These are phyloP conservation scores for Paraleonurus japonicus DNA, from an alignment of 257 asterid species.

Conservation along the genomic window DNA sequence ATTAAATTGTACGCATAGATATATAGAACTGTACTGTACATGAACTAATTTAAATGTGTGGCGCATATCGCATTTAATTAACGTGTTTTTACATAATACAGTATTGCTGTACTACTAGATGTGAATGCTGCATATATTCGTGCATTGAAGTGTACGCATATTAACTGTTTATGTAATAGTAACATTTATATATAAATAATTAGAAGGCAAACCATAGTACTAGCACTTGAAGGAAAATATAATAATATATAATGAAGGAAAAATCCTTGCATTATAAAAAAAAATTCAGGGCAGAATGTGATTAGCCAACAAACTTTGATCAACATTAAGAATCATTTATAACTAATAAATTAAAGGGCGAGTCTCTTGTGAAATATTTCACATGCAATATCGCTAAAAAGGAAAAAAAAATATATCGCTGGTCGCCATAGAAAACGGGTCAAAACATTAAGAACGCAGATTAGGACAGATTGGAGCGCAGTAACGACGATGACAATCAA, in stretches of 20 bases:
- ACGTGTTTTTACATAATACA: background rate
- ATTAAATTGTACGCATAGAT: background rate
- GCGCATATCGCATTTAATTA: background rate
- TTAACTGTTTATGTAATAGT: background rate
- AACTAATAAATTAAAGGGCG: background rate
- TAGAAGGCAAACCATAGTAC: background rate
- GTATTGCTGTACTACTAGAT: background rate
- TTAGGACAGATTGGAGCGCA: too few species aligned
- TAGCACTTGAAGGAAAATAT: background rate
- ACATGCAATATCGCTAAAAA: too few species aligned
- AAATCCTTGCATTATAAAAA: background rate
- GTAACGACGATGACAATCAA: too few species aligned
- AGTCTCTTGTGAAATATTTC: too few species aligned
- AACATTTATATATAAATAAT: too few species aligned
- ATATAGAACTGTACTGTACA: background rate
- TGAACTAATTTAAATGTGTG: background rate
- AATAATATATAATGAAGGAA: background rate
- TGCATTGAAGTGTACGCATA: background rate
- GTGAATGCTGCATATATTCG: background rate
- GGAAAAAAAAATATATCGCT: too few species aligned
- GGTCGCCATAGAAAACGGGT: too few species aligned
- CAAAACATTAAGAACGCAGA: too few species aligned
- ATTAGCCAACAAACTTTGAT: conserved; percentile 17
- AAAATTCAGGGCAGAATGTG: background rate
- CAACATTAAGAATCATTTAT: conserved; percentile 5